Percentiles rank a stretch among this genome's conserved stretches.
Evolutionary conservation across 2,329 filamentous ascomycete species (phyloP).

Genomic region (Trichophyton rubrum): DNA sequence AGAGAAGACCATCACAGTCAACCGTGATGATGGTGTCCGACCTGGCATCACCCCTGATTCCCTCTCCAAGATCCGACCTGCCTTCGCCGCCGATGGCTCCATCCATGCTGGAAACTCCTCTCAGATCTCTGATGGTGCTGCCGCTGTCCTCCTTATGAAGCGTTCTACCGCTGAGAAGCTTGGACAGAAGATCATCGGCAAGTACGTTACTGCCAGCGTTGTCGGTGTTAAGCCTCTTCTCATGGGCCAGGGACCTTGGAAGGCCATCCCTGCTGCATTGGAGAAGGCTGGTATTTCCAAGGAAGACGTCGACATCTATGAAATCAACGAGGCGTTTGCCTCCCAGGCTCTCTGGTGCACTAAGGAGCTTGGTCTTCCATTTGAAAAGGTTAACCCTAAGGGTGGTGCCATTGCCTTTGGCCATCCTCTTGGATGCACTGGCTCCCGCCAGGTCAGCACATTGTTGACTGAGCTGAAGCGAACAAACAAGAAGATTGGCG

Average conservation of each 20-base stretch:
- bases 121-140: conserved; percentile 91
- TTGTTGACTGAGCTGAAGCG: conserved; percentile 79
- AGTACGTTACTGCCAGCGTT: conserved; percentile 74
- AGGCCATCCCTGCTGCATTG: conserved; percentile 85
- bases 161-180: conserved; percentile 79
- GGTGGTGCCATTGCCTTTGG: conserved; percentile 93
- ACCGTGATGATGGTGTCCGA: conserved; percentile 76
- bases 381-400: conserved; percentile 91
- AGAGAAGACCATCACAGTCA: conserved; percentile 68
- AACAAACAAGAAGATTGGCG: conserved; percentile 70
- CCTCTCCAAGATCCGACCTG: conserved; percentile 78
- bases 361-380: conserved; percentile 69
- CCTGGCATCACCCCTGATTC: conserved; percentile 75
- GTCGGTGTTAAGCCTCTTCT: conserved; percentile 84
- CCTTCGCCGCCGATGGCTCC: conserved; percentile 79
- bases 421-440: conserved; percentile 88
- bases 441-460: conserved; percentile 84
- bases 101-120: conserved; percentile 96
- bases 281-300: conserved; percentile 73
- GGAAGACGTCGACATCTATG: conserved; percentile 90
- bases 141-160: conserved; percentile 91
- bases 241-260: conserved; percentile 93
- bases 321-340: conserved; percentile 99
- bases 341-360: conserved; percentile 89
- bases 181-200: conserved; percentile 79